Conservation (phyloP, 257 asterid genomes). For the Nicotiana sylvestris region DNA sequence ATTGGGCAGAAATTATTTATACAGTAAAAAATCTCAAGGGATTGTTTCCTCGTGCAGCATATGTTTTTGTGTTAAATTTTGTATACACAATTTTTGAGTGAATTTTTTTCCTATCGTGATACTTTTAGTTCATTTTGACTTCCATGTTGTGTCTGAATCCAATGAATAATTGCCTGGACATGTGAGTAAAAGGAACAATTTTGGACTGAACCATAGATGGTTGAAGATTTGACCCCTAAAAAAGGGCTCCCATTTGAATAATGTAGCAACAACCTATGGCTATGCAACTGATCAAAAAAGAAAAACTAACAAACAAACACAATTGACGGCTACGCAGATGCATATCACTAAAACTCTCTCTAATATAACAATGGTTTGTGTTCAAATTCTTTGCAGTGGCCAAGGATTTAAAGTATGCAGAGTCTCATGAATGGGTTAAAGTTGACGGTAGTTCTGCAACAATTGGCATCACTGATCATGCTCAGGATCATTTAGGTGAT, state of each 20-base stretch:
- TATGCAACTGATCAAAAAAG: neutral
- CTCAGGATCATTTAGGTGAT: conserved; percentile 92
- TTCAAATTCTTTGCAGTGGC: conserved; percentile 41
- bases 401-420: conserved; percentile 85
- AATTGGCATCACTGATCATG: conserved; percentile 89
- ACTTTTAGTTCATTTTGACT: neutral
- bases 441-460: conserved; percentile 75
- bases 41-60: neutral
- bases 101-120: neutral
- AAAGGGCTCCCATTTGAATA: neutral
- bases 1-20: neutral
- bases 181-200: neutral
- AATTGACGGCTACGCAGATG: neutral
- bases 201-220: neutral
- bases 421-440: conserved; percentile 93
- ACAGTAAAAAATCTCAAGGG: neutral
- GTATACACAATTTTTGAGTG: neutral
- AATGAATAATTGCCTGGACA: neutral
- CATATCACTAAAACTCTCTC: neutral
- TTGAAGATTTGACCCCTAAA: neutral
- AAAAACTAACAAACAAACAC: neutral
- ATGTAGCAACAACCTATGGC: neutral
- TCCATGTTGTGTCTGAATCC: neutral
- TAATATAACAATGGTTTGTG: neutral
- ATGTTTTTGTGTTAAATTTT: neutral